Evolutionary conservation across 768 basidiomycete species (phyloP), one percentile per base, ranked within the genome.

Genomic region (Lanmaoa rubissima): DNA sequence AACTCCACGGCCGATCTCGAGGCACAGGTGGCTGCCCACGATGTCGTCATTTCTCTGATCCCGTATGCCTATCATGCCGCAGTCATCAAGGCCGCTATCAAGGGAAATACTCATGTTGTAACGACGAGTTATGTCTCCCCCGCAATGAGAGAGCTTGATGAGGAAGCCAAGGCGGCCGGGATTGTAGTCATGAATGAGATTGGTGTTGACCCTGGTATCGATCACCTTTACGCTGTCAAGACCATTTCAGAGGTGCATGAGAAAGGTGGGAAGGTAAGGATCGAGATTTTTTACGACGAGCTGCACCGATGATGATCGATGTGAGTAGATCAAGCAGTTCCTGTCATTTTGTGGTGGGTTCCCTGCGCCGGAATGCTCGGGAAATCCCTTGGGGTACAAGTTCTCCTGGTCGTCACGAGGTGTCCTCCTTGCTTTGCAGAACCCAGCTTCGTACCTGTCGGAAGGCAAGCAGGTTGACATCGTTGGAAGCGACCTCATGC

Each of bases 371-470:
- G 88, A 92, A 65, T 88, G 88, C 68, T 84, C 93, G 5, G 86
- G 87, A 67, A 99, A 98, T 78, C 94, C 97, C 3, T 87, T 98
- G 54, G 96, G 96, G 12, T 99, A 98, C 85, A 98, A 98, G 73
- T 98, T 99, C 78, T 97, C 94, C 38, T 98, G 97, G 97, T 96
- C 94, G 8, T 91, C 94, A 9, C 89, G 94, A 21, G 96, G 95
- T 50, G 94, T 95, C 43, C 87, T 99, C 53, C 88, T 98, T 63
- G 96, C 97, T 2, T 83, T 98, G 50, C 83, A 94, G 65, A 98
- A 98, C 79, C 79, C 82, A 36, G 97, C 93, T 19, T 86, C 90
- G 4, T 94, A 88, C 76, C 79, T 89, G 67, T 78, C 84, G 39
- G 76, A 81, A 52, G 83, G 86, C 34, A 75, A 91, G 73, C 75